Evolutionary conservation across 495 filamentous ascomycete species (phyloP).

Genomic region (Beverwykella pulmonaria): DNA sequence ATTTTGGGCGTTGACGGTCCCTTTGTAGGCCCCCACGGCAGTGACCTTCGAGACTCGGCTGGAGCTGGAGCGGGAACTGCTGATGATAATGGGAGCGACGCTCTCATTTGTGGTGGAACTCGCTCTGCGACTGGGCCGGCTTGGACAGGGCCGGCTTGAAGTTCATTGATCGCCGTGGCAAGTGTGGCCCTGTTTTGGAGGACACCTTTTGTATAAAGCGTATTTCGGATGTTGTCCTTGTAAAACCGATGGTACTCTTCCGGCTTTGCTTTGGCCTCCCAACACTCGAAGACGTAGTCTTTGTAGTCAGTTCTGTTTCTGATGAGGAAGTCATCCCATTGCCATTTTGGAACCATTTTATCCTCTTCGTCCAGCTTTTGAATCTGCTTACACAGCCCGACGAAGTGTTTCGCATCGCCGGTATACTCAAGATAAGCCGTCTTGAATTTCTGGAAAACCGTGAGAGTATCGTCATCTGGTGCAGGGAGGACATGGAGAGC

Average conservation of each 20-base stretch:
- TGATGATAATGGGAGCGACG: neutral
- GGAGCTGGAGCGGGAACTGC: neutral
- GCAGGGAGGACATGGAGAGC: neutral
- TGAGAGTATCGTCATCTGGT: neutral
- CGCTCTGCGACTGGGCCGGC: neutral
- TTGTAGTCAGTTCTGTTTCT: slow-evolving; percentile 36
- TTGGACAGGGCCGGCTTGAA: neutral
- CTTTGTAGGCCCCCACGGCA: neutral
- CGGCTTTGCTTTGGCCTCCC: slow-evolving; percentile 22
- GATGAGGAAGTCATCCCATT: slow-evolving; percentile 45
- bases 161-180: slow-evolving; percentile 12
- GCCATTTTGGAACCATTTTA: slow-evolving; percentile 34
- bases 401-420: slow-evolving; percentile 38
- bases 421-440: slow-evolving; percentile 38
- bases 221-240: slow-evolving; percentile 28
- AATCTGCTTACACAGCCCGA: slow-evolving; percentile 32
- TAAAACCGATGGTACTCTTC: slow-evolving; percentile 35
- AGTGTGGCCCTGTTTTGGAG: slow-evolving; percentile 11
- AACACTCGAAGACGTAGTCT: slow-evolving; percentile 26
- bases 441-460: slow-evolving; percentile 36
- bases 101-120: neutral
- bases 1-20: neutral
- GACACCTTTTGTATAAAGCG: slow-evolving; percentile 27
- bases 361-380: slow-evolving; percentile 27
- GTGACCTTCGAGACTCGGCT: neutral